These are phyloP conservation scores for Phylloporus sp. DNA, from an alignment of 768 basidiomycete genomes.

Conservation along the genomic window DNA sequence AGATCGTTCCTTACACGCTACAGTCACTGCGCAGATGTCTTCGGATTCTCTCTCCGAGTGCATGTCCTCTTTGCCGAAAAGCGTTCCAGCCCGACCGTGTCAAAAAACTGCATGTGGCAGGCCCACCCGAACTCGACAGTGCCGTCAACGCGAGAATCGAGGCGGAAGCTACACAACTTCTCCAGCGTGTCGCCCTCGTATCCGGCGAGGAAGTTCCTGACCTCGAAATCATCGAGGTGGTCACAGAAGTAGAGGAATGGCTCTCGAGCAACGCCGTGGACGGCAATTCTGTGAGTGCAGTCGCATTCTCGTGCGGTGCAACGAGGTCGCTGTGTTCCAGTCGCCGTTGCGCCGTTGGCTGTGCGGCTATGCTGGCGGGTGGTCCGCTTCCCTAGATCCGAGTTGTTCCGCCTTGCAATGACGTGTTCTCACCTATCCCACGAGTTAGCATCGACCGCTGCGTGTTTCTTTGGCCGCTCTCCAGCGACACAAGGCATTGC, in stretches of 20 bases:
- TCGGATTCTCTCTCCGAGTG: conserved; percentile 41
- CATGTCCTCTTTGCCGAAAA: conserved; percentile 67
- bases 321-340: conserved; percentile 1
- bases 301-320: not conserved
- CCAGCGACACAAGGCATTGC: conserved; percentile 36
- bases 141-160: conserved; percentile 40
- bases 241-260: conserved; percentile 49
- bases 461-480: conserved; percentile 32
- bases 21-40: conserved; percentile 46
- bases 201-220: conserved; percentile 31
- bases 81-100: conserved; percentile 49
- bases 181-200: conserved; percentile 33
- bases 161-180: conserved; percentile 32
- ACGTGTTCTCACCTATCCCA: conserved; percentile 19
- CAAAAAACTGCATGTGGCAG: conserved; percentile 63
- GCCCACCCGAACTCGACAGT: conserved; percentile 36
- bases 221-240: conserved; percentile 34
- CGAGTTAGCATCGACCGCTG: conserved; percentile 31
- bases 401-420: conserved; percentile 17
- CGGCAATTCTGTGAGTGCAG: conserved; percentile 32
- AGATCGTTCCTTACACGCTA: conserved; percentile 11
- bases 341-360: not conserved
- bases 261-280: conserved; percentile 39
- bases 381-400: conserved; percentile 11
- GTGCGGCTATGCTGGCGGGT: not conserved